phyloP scores from a whole-genome alignment of 768 basidiomycete species.

The Naganishia kalamii region DNA sequence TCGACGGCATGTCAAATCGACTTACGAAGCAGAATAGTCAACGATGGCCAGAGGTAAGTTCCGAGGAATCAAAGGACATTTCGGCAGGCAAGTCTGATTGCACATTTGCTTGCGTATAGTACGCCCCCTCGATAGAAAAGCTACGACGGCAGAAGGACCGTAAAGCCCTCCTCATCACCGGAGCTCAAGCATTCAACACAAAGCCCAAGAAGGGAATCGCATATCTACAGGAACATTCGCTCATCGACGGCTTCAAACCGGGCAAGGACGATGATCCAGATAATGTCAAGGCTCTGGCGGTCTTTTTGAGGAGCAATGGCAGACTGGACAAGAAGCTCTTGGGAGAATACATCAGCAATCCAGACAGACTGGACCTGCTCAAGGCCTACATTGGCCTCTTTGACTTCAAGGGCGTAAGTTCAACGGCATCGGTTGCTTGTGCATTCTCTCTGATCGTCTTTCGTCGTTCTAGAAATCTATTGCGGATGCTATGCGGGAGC shows the following conservation, averaged over 20 bases:
- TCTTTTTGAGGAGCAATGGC: constrained; percentile 74
- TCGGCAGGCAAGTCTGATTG: not conserved
- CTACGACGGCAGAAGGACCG: constrained; percentile 63
- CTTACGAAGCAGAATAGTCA: constrained; percentile 41
- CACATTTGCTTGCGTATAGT: not conserved
- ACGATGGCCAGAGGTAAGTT: constrained; percentile 59
- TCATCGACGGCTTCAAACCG: constrained; percentile 52
- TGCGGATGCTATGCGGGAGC: constrained; percentile 90
- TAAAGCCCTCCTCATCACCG: constrained; percentile 77
- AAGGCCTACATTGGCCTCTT: constrained; percentile 82
- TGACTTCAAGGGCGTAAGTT: constrained; percentile 66
- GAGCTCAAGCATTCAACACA: constrained; percentile 77
- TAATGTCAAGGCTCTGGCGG: constrained; percentile 54
- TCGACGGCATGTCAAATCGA: constrained; percentile 78
- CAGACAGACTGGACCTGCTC: constrained; percentile 75
- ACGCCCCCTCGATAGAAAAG: constrained; percentile 52
- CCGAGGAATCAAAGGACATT: not conserved
- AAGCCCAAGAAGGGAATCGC: constrained; percentile 87
- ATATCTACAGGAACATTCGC: constrained; percentile 85
- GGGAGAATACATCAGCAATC: constrained; percentile 85
- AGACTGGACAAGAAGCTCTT: constrained; percentile 85
- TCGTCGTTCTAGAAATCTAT: constrained; percentile 63
- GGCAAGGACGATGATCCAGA: constrained; percentile 30
- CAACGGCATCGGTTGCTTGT: not conserved
- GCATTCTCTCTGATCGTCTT: not conserved